A percentile compares a stretch with the other conserved stretches of the same genome.
Conservation (phyloP, 2,329 filamentous ascomycete species). For the Colletotrichum salicis region DNA sequence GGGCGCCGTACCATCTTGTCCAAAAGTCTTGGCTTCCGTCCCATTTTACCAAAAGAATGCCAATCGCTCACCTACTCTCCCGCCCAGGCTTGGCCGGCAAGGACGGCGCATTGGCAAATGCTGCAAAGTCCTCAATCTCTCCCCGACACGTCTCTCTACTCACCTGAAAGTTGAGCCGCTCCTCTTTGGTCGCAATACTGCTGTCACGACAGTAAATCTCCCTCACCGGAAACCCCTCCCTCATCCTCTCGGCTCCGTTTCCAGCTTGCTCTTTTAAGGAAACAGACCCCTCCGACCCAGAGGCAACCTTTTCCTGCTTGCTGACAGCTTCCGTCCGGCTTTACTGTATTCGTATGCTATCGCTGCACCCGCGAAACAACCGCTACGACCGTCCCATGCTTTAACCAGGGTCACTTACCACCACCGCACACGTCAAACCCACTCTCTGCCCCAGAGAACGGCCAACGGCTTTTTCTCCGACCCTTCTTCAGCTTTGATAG, state of each 20-base stretch:
- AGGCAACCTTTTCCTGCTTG: not conserved
- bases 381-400: not conserved
- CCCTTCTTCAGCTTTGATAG: constrained; percentile 10
- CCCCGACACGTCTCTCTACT: not conserved
- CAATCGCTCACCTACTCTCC: constrained; percentile 18
- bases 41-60: constrained; percentile 31
- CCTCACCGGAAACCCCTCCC: constrained; percentile 5
- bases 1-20: not conserved
- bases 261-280: constrained; percentile 13
- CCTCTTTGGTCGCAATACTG: constrained; percentile 2
- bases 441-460: constrained; percentile 18
- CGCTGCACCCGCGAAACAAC: not conserved
- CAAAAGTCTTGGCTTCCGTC: constrained; percentile 24
- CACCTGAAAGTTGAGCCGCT: not conserved
- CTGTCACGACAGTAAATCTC: not conserved
- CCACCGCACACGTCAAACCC: constrained; percentile 17
- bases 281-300: constrained; percentile 6
- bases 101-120: constrained; percentile 30
- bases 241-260: constrained; percentile 5
- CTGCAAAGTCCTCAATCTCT: constrained; percentile 5
- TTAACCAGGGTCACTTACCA: constrained; percentile 1
- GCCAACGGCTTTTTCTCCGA: not conserved
- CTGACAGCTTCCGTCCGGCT: not conserved
- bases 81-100: constrained; percentile 35
- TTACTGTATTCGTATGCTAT: not conserved